phyloP scores from a whole-genome alignment of 2,329 filamentous ascomycete genomes.

The Phyllosticta ampelicida region DNA sequence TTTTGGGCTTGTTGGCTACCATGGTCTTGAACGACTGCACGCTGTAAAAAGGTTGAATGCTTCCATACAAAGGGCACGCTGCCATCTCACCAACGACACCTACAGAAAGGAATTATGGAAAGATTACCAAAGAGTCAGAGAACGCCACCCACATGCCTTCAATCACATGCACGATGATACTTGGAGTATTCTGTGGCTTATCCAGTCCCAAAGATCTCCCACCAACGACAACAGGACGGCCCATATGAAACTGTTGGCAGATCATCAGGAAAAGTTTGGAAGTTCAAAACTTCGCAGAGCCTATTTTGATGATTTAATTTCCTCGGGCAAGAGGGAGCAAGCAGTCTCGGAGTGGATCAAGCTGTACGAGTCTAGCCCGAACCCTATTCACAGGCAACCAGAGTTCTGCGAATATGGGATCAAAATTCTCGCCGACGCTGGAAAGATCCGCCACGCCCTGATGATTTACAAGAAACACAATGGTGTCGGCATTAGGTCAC shows the following conservation, averaged over 20 bases:
- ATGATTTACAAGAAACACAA: conserved; percentile 51
- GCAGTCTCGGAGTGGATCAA: conserved; percentile 25
- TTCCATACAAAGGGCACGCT: too few relatives aligned
- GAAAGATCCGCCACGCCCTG: conserved; percentile 50
- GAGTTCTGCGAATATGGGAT: conserved; percentile 52
- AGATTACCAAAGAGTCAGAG: conserved; percentile 20
- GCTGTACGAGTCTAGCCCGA: conserved; percentile 11
- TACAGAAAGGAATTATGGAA: conserved; percentile 19
- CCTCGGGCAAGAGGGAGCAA: conserved; percentile 17
- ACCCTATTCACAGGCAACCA: conserved; percentile 18
- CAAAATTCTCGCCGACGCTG: conserved; percentile 49
- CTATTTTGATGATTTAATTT: conserved; percentile 21
- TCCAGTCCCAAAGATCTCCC: conserved; percentile 14
- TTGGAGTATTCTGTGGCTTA: conserved; percentile 26
- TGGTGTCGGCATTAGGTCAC: too few relatives aligned
- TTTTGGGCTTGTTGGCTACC: not conserved
- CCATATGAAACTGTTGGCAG: conserved; percentile 18
- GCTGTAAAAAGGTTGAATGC: conserved; percentile 13
- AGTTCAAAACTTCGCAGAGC: conserved; percentile 16
- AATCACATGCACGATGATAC: conserved; percentile 17
- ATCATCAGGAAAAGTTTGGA: conserved; percentile 19
- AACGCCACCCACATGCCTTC: conserved; percentile 14
- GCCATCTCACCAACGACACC: conserved; percentile 6
- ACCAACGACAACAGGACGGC: conserved; percentile 14
- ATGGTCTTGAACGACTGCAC: not conserved